A percentile compares a stretch with the other conserved stretches of the same genome.
Evolutionary conservation across 768 basidiomycete species (phyloP).

Genomic region (Lactifluus piperatus): DNA sequence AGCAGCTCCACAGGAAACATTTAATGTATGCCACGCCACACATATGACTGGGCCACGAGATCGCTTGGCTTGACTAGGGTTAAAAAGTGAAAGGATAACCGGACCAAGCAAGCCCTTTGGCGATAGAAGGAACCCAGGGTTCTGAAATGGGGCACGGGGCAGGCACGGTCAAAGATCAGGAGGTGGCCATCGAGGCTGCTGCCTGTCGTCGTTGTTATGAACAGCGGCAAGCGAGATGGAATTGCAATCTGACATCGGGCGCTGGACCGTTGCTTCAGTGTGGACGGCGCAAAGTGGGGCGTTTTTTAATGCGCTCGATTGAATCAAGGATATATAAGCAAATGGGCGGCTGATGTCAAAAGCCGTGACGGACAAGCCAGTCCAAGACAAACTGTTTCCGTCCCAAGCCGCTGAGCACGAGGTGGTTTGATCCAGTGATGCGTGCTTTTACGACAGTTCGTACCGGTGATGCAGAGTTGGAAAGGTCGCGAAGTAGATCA

Average conservation of each 20-base stretch:
- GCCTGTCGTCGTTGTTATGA: constrained; percentile 7
- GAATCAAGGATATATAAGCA: constrained; percentile 12
- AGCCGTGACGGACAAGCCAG: constrained; percentile 59
- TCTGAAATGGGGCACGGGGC: neutral
- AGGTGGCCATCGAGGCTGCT: neutral
- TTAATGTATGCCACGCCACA: constrained; percentile 1
- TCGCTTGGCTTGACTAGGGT: neutral
- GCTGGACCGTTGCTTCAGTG: neutral
- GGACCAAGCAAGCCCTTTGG: neutral
- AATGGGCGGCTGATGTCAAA: constrained; percentile 32
- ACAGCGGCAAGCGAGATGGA: neutral
- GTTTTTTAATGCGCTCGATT: constrained; percentile 7
- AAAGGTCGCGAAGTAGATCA: constrained; percentile 46
- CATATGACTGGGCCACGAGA: neutral
- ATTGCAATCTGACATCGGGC: neutral
- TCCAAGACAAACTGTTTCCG: constrained; percentile 53
- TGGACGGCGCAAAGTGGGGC: constrained; percentile 5
- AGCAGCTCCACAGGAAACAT: constrained; percentile 1
- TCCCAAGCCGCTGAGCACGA: constrained; percentile 52
- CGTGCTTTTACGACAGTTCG: constrained; percentile 42
- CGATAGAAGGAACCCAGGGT: neutral
- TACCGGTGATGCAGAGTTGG: constrained; percentile 37
- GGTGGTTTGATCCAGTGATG: constrained; percentile 40
- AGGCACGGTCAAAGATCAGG: constrained; percentile 2
- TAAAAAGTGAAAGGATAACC: neutral